Evolutionary conservation across 306 rosid genomes (phyloP), one percentile per base, ranked within the genome.

Genomic region (Vigna reflexopilosa): DNA sequence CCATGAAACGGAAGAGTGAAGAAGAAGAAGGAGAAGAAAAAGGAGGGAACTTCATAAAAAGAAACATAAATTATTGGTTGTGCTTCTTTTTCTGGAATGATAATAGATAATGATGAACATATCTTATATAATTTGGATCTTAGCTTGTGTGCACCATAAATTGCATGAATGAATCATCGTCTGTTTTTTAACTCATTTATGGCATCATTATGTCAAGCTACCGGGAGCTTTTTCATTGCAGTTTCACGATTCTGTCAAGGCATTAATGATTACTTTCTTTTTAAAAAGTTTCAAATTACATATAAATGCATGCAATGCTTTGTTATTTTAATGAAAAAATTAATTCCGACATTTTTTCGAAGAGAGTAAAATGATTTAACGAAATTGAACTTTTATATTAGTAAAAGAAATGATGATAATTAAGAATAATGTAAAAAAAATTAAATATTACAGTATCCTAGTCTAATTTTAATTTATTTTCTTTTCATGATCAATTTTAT

Each of bases 181-280:
- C 28, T 8, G 16, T 4, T 64, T 26, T 36, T 64, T 38, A 9
- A 26, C 50, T 67, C 54, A 67, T 67, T 67, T 67, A 67, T 67
- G 45, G 72, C 54, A 67, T 3, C 28, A 42, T 2, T 2, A 0
- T 20, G 7, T 36, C 49, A 36, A 16, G 67, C 20, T 7, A 61
- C 34, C 13, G 20, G 22, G 6, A 13, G 6, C 13, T 42, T 61
- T 32, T 15, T 6, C 26, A 63, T 63, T 30, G 1, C 19, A 17
- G 44, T 61, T 61, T 30, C 6, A 30, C 22, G 19, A 61, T 30
- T 58, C 67, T 30, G 67, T 61, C 67, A 30, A 12, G 5, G 20
- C 20, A 61, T 61, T 6, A 30, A 28, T 61, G 42, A 28, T 0
- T 30, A 6, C 16, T 14, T 61, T 28, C 11, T 59, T 5, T 28